These are phyloP conservation scores for Suhomyces bribrorum DNA, from an alignment of 1,139 yeast genomes.

Conservation along the genomic window DNA sequence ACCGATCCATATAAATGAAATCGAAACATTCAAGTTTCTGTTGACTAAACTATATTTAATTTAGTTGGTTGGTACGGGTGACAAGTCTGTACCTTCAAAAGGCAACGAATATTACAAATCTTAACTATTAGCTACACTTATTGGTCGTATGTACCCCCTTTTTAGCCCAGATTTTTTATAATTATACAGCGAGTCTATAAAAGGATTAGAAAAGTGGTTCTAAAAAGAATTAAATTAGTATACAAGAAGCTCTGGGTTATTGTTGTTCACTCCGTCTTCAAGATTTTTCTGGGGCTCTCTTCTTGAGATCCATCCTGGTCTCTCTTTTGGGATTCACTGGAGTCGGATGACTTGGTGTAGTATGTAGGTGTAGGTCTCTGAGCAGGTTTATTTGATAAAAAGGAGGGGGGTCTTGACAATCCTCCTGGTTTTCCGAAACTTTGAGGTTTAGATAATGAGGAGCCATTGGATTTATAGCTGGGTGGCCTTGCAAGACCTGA, in stretches of 20 bases:
- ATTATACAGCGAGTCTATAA: conserved; percentile 6
- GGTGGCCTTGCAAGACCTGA: conserved; percentile 17
- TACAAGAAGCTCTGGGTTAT: conserved; percentile 2
- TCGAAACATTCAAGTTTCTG: no score
- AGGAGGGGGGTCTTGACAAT: conserved; percentile 25
- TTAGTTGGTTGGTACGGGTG: no score
- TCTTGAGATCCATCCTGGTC: conserved; percentile 11
- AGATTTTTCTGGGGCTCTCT: conserved; percentile 14
- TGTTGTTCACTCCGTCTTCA: conserved; percentile 12
- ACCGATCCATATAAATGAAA: no score
- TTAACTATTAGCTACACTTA: no score
- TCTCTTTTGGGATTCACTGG: conserved; percentile 11
- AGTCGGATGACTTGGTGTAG: conserved; percentile 2
- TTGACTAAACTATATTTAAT: no score
- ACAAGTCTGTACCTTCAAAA: no score
- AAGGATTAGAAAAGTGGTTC: not conserved
- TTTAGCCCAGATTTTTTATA: conserved; percentile 1
- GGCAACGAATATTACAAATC: no score
- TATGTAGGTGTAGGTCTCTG: conserved; percentile 5
- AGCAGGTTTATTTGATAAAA: conserved; percentile 21
- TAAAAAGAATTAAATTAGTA: conserved; percentile 6
- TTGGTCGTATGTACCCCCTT: no score
- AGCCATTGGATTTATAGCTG: conserved; percentile 13
- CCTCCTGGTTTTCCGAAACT: conserved; percentile 21
- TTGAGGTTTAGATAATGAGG: conserved; percentile 15